These are phyloP conservation scores for Crithidia sp. DNA, from an alignment of 208 protist species.

Conservation along the genomic window DNA sequence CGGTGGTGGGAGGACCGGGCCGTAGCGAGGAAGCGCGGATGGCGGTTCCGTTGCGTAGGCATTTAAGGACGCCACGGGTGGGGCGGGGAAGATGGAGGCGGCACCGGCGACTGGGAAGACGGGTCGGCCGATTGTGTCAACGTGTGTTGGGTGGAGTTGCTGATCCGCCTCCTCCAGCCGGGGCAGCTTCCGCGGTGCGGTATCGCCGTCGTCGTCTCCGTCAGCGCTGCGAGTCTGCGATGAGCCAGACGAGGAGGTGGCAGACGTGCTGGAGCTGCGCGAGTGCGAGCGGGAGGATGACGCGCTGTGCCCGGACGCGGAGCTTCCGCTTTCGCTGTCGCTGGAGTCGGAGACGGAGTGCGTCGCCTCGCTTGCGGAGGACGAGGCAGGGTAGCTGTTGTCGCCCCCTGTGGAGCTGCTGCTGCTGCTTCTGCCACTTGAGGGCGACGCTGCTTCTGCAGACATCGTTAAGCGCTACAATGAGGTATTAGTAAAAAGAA, in stretches of 20 bases:
- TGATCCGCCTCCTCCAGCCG: constrained; percentile 17
- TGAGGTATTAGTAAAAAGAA: not conserved
- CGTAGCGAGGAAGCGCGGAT: constrained; percentile 14
- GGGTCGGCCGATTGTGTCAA: not conserved
- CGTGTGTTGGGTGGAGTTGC: not conserved
- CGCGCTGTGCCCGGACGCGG: not conserved
- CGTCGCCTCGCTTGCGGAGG: constrained; percentile 4
- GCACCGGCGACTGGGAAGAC: not conserved
- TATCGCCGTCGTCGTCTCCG: not conserved
- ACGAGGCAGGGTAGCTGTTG: constrained; percentile 11
- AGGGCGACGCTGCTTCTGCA: not conserved
- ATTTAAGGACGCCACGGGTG: not conserved
- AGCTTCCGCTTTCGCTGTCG: constrained; percentile 4
- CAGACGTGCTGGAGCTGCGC: not conserved
- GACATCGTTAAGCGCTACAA: not conserved
- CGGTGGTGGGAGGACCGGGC: constrained; percentile 18
- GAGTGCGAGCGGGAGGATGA: constrained; percentile 5
- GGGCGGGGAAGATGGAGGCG: constrained; percentile 13
- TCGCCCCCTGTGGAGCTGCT: not conserved
- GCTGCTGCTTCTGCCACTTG: not conserved
- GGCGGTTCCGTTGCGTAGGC: not conserved
- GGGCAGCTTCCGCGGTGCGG: constrained; percentile 17
- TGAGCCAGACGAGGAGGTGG: not conserved
- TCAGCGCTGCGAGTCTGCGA: not conserved
- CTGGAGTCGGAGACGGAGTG: constrained; percentile 5